Conservation (phyloP, 176 grass and related monocot genomes). For the Otatea glauca region DNA sequence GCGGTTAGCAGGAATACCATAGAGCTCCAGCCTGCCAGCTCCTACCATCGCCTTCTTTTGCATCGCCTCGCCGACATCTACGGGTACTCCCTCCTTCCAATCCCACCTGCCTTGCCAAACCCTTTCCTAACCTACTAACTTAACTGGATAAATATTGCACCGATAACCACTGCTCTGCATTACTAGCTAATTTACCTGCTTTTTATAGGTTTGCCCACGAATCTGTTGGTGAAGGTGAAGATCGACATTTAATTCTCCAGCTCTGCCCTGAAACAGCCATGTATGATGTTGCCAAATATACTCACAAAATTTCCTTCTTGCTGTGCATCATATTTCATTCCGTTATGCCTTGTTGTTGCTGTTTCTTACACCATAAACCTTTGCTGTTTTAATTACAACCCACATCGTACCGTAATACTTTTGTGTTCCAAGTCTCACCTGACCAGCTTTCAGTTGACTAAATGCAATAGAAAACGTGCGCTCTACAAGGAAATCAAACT, state of each 20-base stretch:
- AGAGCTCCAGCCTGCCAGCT: constrained; percentile 76
- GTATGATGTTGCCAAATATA: constrained; percentile 52
- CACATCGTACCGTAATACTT: neutral
- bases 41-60: constrained; percentile 87
- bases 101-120: neutral
- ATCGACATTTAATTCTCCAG: constrained; percentile 78
- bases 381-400: neutral
- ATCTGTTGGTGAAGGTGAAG: constrained; percentile 88
- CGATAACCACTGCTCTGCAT: neutral
- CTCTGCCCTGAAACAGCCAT: constrained; percentile 87
- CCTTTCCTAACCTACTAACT: neutral
- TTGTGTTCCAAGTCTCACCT: neutral
- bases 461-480: neutral
- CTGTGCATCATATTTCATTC: neutral
- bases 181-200: no score
- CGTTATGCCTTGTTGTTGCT: neutral
- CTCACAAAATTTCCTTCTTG: neutral
- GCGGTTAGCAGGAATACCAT: constrained; percentile 49
- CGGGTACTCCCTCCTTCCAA: constrained; percentile 48
- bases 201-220: constrained; percentile 77
- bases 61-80: constrained; percentile 96
- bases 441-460: neutral
- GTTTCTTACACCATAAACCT: neutral
- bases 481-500: neutral
- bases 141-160: neutral